Base-by-base conservation (phyloP, 495 filamentous ascomycete species). In the Aspergillus panamensis region DNA sequence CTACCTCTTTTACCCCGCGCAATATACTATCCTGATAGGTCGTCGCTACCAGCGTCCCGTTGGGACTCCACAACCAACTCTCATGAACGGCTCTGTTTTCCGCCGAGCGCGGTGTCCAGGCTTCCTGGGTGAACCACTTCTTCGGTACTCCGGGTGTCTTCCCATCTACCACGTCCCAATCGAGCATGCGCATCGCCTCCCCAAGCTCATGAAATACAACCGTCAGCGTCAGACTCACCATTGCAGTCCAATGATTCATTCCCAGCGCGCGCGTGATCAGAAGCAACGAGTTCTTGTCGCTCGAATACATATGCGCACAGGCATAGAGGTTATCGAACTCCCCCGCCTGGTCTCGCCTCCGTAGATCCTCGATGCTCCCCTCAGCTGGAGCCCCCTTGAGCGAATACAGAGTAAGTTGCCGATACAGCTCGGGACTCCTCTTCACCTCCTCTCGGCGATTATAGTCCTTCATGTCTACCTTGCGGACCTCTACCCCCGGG, bases 41-140 rank as follows among this genome's bases (percentile, higher is more conserved):
- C 16, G 80, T 85, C 3, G 83, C 86, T 14, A 89, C 63, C 59
- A 87, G 78, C n/a, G 76, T 68, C 6, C 85, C 86, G 55, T 74
- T 68, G 1, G 82, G 77, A 60, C 76, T 80, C 85, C 85, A 90
- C 35, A 90, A 73, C 71, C 82, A 76, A 63, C 81, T 84, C 69
- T 83, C 77, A 61, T 88, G 76, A 25, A 85, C 72, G 2, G 73
- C 84, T 50, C 86, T 73, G 12, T 84, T 86, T 9, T 77, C 75
- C 14, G 72, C 81, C 6, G 78, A 73, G 21, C 82, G 68, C 10
- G 80, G 80, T 40, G 83, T 84, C 70, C 78, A 81, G 5, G 77
- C 77, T 69, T 91, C 87, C 69, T 89, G 84, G 21, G 84, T 67
- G 71, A 86, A 90, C 87, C 87, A 90, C 47, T 79, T 80, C 42